These are phyloP conservation scores for Artemisia tridentata DNA, from an alignment of 129 eudicot species.

Conservation along the genomic window DNA sequence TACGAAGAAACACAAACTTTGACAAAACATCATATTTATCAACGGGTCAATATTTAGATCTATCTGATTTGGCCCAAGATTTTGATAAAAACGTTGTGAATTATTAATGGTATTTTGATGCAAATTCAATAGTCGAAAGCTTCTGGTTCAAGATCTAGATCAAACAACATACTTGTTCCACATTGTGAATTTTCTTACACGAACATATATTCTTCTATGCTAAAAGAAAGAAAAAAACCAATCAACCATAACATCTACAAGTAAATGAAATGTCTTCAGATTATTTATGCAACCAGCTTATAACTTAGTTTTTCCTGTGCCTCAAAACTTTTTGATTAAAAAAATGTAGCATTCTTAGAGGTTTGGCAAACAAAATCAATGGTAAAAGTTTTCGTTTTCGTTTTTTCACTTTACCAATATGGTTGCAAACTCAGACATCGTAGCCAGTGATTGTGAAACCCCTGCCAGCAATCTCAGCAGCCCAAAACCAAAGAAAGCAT, in stretches of 20 bases:
- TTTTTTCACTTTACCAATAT: neutral
- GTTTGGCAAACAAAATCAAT: too few species aligned
- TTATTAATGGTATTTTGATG: too few species aligned
- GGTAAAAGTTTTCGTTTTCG: too few species aligned
- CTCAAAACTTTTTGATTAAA: neutral
- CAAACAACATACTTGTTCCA: too few species aligned
- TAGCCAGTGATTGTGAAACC: conserved; percentile 59
- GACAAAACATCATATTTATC: too few species aligned
- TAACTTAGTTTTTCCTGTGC: neutral
- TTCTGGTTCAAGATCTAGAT: too few species aligned
- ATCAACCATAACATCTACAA: neutral
- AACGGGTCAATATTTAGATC: too few species aligned
- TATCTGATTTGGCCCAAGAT: too few species aligned
- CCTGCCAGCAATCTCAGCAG: conserved; percentile 65
- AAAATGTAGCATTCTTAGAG: neutral
- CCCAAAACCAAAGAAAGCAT: conserved; percentile 63
- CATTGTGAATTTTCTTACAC: too few species aligned
- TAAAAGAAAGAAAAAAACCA: neutral
- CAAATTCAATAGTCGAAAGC: too few species aligned
- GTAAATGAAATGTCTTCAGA: neutral
- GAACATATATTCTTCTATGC: neutral
- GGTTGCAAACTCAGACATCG: neutral
- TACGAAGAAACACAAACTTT: too few species aligned
- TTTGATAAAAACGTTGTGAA: too few species aligned
- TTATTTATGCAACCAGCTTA: neutral